Evolutionary conservation across 2,329 filamentous ascomycete species (phyloP).

Genomic region (Ophiognomonia clavigignenti-juglandacearum): DNA sequence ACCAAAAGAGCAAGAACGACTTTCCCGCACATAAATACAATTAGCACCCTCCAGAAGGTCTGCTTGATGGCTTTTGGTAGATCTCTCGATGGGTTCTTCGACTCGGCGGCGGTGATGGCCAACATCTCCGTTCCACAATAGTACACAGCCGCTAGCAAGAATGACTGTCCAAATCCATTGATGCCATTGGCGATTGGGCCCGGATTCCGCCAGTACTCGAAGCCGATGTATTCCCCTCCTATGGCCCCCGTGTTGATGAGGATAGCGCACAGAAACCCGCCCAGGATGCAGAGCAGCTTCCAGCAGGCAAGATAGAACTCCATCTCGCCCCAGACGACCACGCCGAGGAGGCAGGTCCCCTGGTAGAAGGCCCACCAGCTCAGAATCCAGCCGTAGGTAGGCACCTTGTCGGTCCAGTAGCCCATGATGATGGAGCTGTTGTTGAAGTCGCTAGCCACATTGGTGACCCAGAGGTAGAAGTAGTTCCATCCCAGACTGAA

Average conservation of each 20-base stretch:
- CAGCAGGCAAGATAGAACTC: conserved; percentile 27
- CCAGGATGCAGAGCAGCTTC: conserved; percentile 29
- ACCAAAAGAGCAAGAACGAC: too few species aligned
- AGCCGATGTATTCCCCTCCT: conserved; percentile 30
- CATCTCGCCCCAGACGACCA: conserved; percentile 27
- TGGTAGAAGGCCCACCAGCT: conserved; percentile 41
- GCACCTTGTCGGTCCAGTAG: conserved; percentile 38
- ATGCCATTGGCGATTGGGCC: conserved; percentile 30
- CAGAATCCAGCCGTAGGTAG: conserved; percentile 40
- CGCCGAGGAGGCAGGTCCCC: conserved; percentile 29
- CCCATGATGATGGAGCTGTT: conserved; percentile 38
- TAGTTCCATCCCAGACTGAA: conserved; percentile 46
- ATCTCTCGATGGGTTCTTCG: conserved; percentile 25
- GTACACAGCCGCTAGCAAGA: conserved; percentile 31
- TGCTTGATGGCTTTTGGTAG: conserved; percentile 26
- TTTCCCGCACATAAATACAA: conserved; percentile 25
- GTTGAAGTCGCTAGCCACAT: conserved; percentile 38
- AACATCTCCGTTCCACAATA: conserved; percentile 32
- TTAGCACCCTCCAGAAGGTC: conserved; percentile 27
- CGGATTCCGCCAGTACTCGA: conserved; percentile 28
- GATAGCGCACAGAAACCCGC: conserved; percentile 28
- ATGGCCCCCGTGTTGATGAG: conserved; percentile 30
- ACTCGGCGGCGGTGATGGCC: conserved; percentile 30
- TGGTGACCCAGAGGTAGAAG: conserved; percentile 42
- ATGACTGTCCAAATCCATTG: conserved; percentile 29